Base-by-base conservation (phyloP, 2,329 filamentous ascomycete genomes). In the Penicillium sp. region DNA sequence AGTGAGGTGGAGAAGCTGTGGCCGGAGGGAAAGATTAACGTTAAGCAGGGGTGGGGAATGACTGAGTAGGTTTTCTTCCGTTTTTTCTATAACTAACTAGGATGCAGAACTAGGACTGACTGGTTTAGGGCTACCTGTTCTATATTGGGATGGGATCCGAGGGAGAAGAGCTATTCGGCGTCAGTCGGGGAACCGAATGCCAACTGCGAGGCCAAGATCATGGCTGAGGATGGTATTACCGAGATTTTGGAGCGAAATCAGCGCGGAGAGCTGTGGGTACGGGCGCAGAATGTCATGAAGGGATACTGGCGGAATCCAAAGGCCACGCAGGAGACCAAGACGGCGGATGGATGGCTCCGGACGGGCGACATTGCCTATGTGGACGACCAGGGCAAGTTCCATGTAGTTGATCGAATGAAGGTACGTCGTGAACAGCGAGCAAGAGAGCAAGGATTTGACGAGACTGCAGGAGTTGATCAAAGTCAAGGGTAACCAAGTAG, bases 11-110 rank as follows among this genome's bases (percentile, higher is more conserved):
- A 86, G 64, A 76, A 72, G 50, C 62, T 83, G 49, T 83, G 82
- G 75, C 68, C 72, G 1, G 54, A 63, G 56, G 72, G 75, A 12
- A 62, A 68, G 20, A 68, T 82, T 23, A 78, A 78, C 57, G 64
- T 84, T 25, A 79, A 78, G 63, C 88, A 92, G 68, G 89, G 88
- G 3, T 95, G 88, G 86, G 89, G 89, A 4, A 92, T 95, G 89
- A 93, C 89, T 1, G 89, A 93, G 70, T 75, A 61, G 66, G 72
- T 80, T 46, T 33, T 42, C 20, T 48, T 10, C 15, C 15, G 3
- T 31, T 42, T n/a, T 33, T n/a, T 29, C 4, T 20, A 28, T 3
- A 4, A 15, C 4, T 25, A 8, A 12, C 20, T 33, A 50, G 55
- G 18, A 38, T 49, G 33, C 37, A 42, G 35, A 46, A 12, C 18